A percentile compares a stretch with the other conserved stretches of the same genome.
Conservation (phyloP, 2,329 filamentous ascomycete species). For the Myrmaecium sp. region DNA sequence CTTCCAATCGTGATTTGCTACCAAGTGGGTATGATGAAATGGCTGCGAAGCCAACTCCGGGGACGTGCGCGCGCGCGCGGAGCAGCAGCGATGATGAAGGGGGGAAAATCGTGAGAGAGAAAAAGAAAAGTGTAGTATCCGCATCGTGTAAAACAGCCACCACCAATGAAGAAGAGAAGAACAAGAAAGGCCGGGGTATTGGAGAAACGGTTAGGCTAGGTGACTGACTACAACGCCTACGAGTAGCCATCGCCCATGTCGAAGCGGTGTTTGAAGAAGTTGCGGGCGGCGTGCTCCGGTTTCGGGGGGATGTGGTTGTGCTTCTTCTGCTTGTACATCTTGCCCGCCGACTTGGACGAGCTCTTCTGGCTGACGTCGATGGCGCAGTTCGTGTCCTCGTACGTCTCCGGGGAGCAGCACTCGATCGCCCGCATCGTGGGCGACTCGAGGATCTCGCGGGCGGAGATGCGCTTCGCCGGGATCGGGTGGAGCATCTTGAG, state of each 20-base stretch:
- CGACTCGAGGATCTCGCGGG: conserved; percentile 50
- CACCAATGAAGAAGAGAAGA: too few species aligned
- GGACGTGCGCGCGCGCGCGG: too few species aligned
- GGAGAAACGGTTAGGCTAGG: too few species aligned
- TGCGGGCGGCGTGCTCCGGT: conserved; percentile 18
- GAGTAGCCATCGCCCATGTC: conserved; percentile 20
- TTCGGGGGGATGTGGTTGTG: conserved; percentile 29
- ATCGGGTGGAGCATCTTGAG: conserved; percentile 72
- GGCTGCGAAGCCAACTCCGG: too few species aligned
- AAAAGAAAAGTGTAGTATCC: too few species aligned
- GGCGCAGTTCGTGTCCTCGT: conserved; percentile 37
- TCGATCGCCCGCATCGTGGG: conserved; percentile 60
- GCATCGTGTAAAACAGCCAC: too few species aligned
- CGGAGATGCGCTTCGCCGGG: conserved; percentile 51
- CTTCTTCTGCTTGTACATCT: conserved; percentile 22
- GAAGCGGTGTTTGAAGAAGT: conserved; percentile 20
- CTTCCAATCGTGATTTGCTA: too few species aligned
- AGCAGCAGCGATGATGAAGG: too few species aligned
- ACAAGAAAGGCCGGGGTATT: too few species aligned
- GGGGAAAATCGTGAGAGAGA: too few species aligned
- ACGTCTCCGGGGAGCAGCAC: conserved; percentile 60
- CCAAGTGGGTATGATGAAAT: too few species aligned
- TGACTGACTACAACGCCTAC: too few species aligned
- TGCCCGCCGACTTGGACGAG: conserved; percentile 16
- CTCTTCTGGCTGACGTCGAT: conserved; percentile 41